Base-by-base conservation (phyloP, 192 early-diverging fungal genomes). In the Coemansia nantahalensis region DNA sequence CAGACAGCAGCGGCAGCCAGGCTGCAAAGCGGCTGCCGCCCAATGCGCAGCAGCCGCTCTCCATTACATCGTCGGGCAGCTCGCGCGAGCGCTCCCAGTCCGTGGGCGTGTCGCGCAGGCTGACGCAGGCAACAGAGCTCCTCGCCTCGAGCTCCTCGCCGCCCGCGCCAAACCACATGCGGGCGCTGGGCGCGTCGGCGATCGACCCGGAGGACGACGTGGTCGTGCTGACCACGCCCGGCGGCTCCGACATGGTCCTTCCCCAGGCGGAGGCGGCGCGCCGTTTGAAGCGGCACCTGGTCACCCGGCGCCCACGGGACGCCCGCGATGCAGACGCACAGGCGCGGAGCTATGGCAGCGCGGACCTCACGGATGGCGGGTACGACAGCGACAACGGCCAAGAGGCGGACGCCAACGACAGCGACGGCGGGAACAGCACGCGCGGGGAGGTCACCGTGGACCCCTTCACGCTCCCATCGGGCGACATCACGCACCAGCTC, bases 401-500 rank as follows among this genome's bases (percentile, higher is more conserved):
- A 23, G 56, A 32, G 31, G 31, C 32, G 23, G 54, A 37, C 21
- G 32, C 62, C 5, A 36, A 47, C 55, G 42, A 55, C 39, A 31
- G 43, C 39, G 39, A 66, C 30, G 35, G 51, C 30, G 58, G 39
- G 9, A 30, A 19, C 22, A 11, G 50, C 36, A 48, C 49, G 18
- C 55, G 54, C 26, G 62, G 7, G 26, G 26, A 28, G 26, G 26
- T 28, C 26, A 3, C 26, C 7, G 26, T 28, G 23, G 71, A 79
- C 49, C 65, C 75, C 31, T 77, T 83, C 62, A 80, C 81, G 26
- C 62, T 89, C 23, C 72, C 79, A 24, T 84, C 84, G 22, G 90
- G 86, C 15, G 84, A 87, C 48, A 82, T 85, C 53, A 91, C 92
- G 6, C 81, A 86, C 31, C 86, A 88, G 52, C 84, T 95, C 46